phyloP scores from a whole-genome alignment of 2,329 filamentous ascomycete species.

The Pseudocercospora macadamiae region DNA sequence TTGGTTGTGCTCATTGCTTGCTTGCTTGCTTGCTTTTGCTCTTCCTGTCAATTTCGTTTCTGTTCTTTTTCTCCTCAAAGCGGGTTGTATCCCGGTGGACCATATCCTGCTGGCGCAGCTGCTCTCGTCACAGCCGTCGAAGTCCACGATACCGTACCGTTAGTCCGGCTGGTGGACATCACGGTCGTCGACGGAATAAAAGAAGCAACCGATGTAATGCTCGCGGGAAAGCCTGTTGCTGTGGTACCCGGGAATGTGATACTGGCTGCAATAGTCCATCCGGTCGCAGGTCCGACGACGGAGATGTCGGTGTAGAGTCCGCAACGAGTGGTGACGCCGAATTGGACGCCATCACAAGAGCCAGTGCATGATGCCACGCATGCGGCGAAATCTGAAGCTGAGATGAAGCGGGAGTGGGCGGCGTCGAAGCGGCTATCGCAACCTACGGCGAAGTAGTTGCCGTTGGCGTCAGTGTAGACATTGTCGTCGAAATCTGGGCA shows the following conservation, averaged over 20 bases:
- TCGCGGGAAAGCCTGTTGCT: conserved; percentile 7
- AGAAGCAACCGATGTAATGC: conserved; percentile 7
- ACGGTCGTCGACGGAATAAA: background rate
- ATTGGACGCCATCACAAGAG: conserved; percentile 27
- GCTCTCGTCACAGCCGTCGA: conserved; percentile 6
- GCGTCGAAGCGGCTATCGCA: conserved; percentile 27
- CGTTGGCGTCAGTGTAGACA: conserved; percentile 22
- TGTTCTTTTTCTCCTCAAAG: background rate
- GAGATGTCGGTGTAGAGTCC: conserved; percentile 27
- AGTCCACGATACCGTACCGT: conserved; percentile 8
- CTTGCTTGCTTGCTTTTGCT: no score
- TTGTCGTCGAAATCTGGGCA: conserved; percentile 22
- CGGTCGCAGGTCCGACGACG: conserved; percentile 19
- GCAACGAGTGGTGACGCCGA: conserved; percentile 26
- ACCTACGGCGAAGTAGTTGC: conserved; percentile 22
- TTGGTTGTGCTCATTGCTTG: background rate
- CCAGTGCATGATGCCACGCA: conserved; percentile 27
- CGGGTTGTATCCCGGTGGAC: conserved; percentile 2
- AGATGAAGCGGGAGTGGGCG: conserved; percentile 22
- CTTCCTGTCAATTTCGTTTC: background rate
- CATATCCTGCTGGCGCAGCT: background rate
- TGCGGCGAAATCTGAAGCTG: conserved; percentile 23
- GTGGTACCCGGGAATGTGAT: conserved; percentile 15
- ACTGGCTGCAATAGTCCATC: conserved; percentile 27
- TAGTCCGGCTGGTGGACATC: conserved; percentile 3